Conservation (phyloP, 768 basidiomycete genomes). For the Kwoniella europaea region DNA sequence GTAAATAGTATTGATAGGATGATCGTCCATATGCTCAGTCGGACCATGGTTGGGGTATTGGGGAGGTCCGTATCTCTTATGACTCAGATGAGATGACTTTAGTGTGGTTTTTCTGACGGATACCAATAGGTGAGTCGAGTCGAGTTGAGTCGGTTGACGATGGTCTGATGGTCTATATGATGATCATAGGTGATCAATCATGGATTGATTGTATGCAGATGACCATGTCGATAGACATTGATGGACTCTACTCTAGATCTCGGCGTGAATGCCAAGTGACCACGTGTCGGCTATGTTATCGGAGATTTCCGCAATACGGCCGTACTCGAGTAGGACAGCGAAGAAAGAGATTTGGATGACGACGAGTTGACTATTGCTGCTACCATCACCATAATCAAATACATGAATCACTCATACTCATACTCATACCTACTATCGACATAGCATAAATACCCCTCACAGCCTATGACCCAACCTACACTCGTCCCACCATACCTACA, state of each 20-base stretch:
- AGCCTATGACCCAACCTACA: background rate
- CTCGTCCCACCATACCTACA: background rate
- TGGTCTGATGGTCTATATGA: background rate
- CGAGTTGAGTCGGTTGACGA: background rate
- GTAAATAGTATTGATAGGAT: constrained; percentile 3
- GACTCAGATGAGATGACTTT: too few species aligned
- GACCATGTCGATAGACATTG: background rate
- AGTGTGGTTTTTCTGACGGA: too few species aligned
- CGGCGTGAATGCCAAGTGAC: background rate
- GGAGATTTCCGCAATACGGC: constrained; percentile 1
- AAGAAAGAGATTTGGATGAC: constrained; percentile 5
- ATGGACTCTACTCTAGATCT: background rate
- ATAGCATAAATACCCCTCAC: background rate
- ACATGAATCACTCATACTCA: background rate
- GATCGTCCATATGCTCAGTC: background rate
- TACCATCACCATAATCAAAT: background rate
- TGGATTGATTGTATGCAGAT: background rate
- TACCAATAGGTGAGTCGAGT: too few species aligned
- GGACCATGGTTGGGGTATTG: background rate
- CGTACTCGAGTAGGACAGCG: background rate
- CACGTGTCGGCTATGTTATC: background rate
- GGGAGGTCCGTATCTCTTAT: too few species aligned
- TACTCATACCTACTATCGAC: too few species aligned
- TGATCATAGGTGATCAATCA: background rate
- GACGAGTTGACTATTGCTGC: background rate